Percentiles rank a stretch among this genome's conserved stretches.
Evolutionary conservation across 495 filamentous ascomycete species (phyloP).

Genomic region (Penicillium desertorum): DNA sequence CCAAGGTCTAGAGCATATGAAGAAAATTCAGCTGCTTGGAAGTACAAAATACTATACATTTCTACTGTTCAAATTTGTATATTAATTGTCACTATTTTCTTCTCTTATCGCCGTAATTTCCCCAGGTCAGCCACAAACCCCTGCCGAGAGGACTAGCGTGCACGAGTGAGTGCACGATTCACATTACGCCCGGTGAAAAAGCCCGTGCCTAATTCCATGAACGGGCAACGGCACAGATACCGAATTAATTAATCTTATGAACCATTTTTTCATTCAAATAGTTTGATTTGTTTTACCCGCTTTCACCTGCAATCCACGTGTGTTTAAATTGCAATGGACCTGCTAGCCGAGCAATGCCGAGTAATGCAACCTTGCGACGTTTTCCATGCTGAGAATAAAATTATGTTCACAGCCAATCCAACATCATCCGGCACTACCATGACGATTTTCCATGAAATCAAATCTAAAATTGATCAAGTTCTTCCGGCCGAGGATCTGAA

Average conservation of each 20-base stretch:
- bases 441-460: neutral
- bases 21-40: neutral
- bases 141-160: neutral
- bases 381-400: constrained; percentile 3
- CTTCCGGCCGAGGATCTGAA: constrained; percentile 14
- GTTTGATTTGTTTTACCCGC: constrained; percentile 1
- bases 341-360: neutral
- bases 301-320: constrained; percentile 1
- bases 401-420: neutral
- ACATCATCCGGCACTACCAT: neutral
- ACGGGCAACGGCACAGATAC: neutral
- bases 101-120: constrained; percentile 6
- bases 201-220: neutral
- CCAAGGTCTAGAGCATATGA: neutral
- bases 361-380: neutral
- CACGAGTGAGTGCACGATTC: neutral
- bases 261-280: constrained; percentile 8
- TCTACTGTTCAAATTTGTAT: neutral
- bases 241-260: constrained; percentile 6
- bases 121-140: constrained; percentile 1
- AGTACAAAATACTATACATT: neutral
- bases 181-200: neutral
- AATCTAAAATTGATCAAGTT: neutral
- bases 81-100: neutral
- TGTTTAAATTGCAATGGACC: neutral